Base-by-base conservation (phyloP, 345 rosid genomes). In the Noccaea bulbosa region DNA sequence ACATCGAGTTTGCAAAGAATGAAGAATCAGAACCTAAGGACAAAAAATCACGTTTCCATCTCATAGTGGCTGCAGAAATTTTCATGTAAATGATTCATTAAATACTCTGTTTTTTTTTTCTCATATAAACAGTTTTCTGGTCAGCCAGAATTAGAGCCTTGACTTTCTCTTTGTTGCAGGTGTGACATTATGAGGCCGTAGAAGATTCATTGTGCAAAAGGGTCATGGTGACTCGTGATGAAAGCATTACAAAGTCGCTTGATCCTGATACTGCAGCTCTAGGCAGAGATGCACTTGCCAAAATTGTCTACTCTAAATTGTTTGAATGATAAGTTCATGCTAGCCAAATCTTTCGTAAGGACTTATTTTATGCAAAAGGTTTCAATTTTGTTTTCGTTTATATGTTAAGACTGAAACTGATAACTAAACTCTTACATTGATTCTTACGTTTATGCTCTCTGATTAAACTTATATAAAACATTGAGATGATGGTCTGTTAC, bases 161-260 rank as follows among this genome's bases (percentile, higher is more conserved):
- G 32, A 55, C 52, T 77, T 34, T 1, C 24, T 22, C 1, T 59
- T 51, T 80, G 70, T 83, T 78, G 56, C 74, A 91, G 99, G 95
- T 94, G 99, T 76, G 93, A 94, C n/a, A n/a, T n/a, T n/a, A n/a
- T 72, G 86, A 74, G 78, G 77, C 87, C 37, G 80, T 94, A 56
- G 98, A 94, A 88, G 95, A 89, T 77, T 86, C 98, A 65, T 83
- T 94, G 54, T 86, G 95, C 73, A 89, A 94, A 81, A 97, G 99
- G 79, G 96, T 94, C 27, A 89, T 94, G 73, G 90, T 84, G 71
- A 94, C 99, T 50, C 99, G 96, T 62, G 99, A 83, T 79, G 99
- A 94, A 82, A 86, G 89, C 78, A 94, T 94, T 72, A 89, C 93
- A 70, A 94, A 91, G 85, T 83, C 88, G 59, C 84, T 91, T 70